phyloP scores from a whole-genome alignment of 2,329 filamentous ascomycete genomes.

The Elsinoe arachidis region DNA sequence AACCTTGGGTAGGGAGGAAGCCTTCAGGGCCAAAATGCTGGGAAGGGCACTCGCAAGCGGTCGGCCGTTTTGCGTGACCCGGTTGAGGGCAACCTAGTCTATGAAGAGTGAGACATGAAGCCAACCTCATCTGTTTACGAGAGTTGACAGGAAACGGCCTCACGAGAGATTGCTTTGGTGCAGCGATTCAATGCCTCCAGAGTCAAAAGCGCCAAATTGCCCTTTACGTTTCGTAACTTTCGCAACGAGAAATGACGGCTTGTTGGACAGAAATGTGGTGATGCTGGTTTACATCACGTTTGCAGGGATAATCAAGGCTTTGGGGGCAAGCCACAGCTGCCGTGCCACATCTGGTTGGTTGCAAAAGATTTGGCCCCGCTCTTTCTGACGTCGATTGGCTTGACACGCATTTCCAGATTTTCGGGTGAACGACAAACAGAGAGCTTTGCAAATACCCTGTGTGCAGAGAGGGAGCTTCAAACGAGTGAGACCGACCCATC shows the following conservation, averaged over 20 bases:
- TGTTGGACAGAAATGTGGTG: background rate
- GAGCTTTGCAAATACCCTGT: background rate
- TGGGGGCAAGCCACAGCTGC: background rate
- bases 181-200: background rate
- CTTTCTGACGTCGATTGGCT: background rate
- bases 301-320: slow-evolving; percentile 2
- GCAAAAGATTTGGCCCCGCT: background rate
- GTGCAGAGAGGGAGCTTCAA: too few relatives aligned
- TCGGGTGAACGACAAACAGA: background rate
- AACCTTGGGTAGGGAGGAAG: background rate
- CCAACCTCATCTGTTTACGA: background rate
- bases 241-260: background rate
- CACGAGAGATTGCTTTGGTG: background rate
- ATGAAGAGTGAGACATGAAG: background rate
- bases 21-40: background rate
- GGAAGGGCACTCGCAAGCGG: background rate
- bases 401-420: background rate
- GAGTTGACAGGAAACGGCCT: background rate
- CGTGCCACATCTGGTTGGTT: background rate
- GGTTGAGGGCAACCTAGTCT: background rate
- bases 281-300: slow-evolving; percentile 3
- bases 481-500: too few relatives aligned
- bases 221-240: background rate
- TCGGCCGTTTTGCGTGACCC: background rate
- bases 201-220: background rate